These are phyloP conservation scores for Litsea cubeba DNA, from an alignment of 164 flowering plant genomes.

Conservation along the genomic window DNA sequence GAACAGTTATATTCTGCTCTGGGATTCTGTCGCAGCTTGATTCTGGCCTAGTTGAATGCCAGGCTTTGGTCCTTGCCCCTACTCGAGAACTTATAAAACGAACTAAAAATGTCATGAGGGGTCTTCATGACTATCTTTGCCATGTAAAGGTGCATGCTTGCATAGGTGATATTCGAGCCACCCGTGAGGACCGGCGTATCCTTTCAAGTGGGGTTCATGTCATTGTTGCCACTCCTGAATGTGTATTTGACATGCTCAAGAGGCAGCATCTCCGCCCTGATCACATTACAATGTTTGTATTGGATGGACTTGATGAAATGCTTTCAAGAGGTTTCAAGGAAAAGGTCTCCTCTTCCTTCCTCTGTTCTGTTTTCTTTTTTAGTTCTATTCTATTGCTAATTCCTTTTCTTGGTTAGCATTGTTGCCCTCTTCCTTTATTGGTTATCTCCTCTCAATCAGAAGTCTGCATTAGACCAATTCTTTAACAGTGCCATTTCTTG, in stretches of 20 bases:
- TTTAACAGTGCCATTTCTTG: no score
- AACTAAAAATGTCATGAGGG: constrained; percentile 87
- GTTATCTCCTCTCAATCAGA: no score
- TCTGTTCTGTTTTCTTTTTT: not conserved
- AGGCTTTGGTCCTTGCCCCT: constrained; percentile 82
- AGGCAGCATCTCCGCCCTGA: constrained; percentile 74
- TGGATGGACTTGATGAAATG: constrained; percentile 94
- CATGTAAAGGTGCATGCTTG: constrained; percentile 90
- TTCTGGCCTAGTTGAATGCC: constrained; percentile 58
- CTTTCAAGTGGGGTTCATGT: constrained; percentile 76
- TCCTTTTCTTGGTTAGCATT: not conserved
- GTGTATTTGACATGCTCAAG: constrained; percentile 79
- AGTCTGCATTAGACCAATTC: no score
- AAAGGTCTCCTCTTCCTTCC: constrained; percentile 40
- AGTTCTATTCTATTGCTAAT: no score
- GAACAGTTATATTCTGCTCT: constrained; percentile 83
- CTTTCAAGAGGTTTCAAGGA: constrained; percentile 88
- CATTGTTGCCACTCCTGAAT: constrained; percentile 84
- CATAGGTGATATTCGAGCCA: constrained; percentile 72
- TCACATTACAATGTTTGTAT: constrained; percentile 70
- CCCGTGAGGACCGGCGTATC: constrained; percentile 79
- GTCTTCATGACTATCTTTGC: constrained; percentile 66
- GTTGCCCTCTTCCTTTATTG: no score
- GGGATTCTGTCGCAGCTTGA: constrained; percentile 82
- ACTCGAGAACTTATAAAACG: constrained; percentile 83